phyloP scores from a whole-genome alignment of 306 rosid species.

The Sicyos edulis region DNA sequence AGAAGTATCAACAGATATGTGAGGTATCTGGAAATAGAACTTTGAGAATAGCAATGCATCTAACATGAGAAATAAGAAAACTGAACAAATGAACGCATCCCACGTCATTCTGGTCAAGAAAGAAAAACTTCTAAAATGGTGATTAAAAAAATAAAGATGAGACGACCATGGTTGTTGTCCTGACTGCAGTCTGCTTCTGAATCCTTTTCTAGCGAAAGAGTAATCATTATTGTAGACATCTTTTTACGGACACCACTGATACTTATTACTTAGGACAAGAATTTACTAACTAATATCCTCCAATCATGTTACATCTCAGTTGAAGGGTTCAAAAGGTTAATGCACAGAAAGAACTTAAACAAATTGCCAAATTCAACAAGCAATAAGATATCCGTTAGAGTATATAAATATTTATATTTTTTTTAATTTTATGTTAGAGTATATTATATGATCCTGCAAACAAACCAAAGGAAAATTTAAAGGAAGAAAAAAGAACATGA shows the following conservation, averaged over 20 bases:
- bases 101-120: background rate
- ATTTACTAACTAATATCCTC: too few species aligned
- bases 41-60: background rate
- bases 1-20: background rate
- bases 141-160: background rate
- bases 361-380: background rate
- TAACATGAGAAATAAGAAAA: constrained; percentile 11
- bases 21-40: background rate
- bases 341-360: background rate
- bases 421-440: too few species aligned
- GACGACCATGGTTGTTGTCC: too few species aligned
- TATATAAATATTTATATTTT: background rate
- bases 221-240: too few species aligned
- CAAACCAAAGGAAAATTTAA: constrained; percentile 1
- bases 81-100: background rate
- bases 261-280: background rate
- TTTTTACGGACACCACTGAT: too few species aligned
- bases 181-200: too few species aligned
- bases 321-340: too few species aligned
- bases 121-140: too few species aligned
- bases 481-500: constrained; percentile 1
- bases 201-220: too few species aligned
- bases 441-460: background rate
- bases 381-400: background rate
- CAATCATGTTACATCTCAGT: too few species aligned